Conservation (phyloP, 495 filamentous ascomycete genomes). For the Physcia stellaris region DNA sequence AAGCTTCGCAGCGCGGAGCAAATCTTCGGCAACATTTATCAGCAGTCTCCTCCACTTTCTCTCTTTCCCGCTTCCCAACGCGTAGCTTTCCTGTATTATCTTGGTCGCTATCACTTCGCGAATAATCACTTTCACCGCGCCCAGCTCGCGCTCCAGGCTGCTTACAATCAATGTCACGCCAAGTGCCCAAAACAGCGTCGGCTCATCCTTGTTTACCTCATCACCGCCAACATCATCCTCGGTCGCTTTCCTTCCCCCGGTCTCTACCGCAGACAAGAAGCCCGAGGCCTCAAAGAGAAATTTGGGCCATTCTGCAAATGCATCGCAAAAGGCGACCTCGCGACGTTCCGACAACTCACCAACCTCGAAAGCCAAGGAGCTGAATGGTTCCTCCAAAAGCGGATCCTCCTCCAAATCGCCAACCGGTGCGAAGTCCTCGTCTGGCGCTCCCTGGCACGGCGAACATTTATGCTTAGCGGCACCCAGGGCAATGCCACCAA, state of each 20-base stretch:
- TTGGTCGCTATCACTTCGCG: constrained; percentile 76
- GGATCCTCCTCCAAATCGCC: constrained; percentile 56
- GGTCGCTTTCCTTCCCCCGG: constrained; percentile 64
- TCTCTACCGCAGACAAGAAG: constrained; percentile 60
- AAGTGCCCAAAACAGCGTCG: constrained; percentile 56
- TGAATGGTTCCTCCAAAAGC: constrained; percentile 63
- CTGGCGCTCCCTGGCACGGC: constrained; percentile 72
- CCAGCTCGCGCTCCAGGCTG: constrained; percentile 55
- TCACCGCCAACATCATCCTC: constrained; percentile 69
- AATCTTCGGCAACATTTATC: constrained; percentile 79
- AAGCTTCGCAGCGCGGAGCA: constrained; percentile 58
- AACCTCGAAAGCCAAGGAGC: constrained; percentile 32
- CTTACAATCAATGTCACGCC: constrained; percentile 65
- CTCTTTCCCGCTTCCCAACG: constrained; percentile 78
- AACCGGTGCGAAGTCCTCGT: constrained; percentile 67
- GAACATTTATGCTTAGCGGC: constrained; percentile 53
- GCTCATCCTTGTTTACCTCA: constrained; percentile 71
- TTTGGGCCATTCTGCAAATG: constrained; percentile 63
- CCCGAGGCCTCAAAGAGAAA: constrained; percentile 48
- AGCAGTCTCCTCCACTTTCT: constrained; percentile 62
- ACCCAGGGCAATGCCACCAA: constrained; percentile 32
- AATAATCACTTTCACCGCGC: constrained; percentile 69
- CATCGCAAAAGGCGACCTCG: constrained; percentile 67
- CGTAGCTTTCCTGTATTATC: constrained; percentile 87
- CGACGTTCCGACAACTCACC: constrained; percentile 58